phyloP scores from a whole-genome alignment of 2,329 filamentous ascomycete genomes.

The Fusarium mundagurra region DNA sequence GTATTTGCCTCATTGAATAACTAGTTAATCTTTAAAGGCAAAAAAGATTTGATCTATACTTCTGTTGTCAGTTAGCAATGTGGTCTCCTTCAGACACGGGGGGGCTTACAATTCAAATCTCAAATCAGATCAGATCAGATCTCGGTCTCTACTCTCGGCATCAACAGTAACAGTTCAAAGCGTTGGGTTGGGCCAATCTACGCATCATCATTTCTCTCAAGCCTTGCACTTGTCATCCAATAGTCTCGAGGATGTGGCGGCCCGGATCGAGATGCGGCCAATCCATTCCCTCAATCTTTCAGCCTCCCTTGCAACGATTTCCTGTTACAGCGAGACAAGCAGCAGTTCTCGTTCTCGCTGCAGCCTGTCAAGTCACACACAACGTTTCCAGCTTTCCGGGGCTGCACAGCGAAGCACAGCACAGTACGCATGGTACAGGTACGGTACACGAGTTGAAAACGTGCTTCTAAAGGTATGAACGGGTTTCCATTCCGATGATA shows the following conservation, averaged over 20 bases:
- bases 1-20: background rate
- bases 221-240: constrained; percentile 24
- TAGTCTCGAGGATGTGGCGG: constrained; percentile 27
- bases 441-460: background rate
- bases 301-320: constrained; percentile 5
- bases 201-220: constrained; percentile 33
- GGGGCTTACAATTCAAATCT: background rate
- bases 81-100: background rate
- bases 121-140: background rate
- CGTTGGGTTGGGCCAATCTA: constrained; percentile 25
- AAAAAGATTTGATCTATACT: too few species aligned
- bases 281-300: background rate
- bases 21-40: background rate
- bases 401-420: background rate
- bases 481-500: background rate
- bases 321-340: background rate
- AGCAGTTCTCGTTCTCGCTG: background rate
- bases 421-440: background rate
- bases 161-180: background rate
- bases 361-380: background rate
- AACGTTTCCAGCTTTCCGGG: constrained; percentile 11
- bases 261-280: constrained; percentile 35
- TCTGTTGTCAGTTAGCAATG: too few species aligned
- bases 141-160: background rate
- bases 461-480: background rate